These are phyloP conservation scores for Smallanthus sonchifolius DNA, from an alignment of 129 eudicot species.

Conservation along the genomic window DNA sequence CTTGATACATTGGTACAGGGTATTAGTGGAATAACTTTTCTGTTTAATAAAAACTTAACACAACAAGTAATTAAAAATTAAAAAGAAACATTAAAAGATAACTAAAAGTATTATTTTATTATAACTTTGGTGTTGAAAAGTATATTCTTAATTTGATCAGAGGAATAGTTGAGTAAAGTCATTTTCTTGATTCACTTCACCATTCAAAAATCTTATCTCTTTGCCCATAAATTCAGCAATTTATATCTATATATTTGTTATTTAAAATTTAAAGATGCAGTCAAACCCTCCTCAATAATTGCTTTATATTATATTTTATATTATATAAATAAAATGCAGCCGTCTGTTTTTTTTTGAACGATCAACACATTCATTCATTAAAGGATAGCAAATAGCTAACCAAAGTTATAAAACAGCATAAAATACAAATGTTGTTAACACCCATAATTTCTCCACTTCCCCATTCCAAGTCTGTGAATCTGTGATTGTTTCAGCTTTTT, in stretches of 20 bases:
- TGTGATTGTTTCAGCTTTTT: slow-evolving; percentile 7
- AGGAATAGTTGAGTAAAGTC: slow-evolving; percentile 27
- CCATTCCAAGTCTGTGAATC: not conserved
- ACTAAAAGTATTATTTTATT: too few relatives aligned
- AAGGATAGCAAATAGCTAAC: too few relatives aligned
- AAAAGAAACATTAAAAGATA: not conserved
- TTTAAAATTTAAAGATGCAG: not conserved
- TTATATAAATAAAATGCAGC: not conserved
- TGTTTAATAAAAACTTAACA: too few relatives aligned
- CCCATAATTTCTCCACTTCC: too few relatives aligned
- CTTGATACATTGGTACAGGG: too few relatives aligned
- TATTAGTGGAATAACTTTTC: too few relatives aligned
- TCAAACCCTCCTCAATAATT: slow-evolving; percentile 18
- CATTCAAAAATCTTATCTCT: not conserved
- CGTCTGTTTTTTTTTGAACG: too few relatives aligned
- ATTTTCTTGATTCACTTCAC: slow-evolving; percentile 22
- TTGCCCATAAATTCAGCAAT: not conserved
- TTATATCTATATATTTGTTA: not conserved
- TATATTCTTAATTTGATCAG: slow-evolving; percentile 1
- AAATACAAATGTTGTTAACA: too few relatives aligned
- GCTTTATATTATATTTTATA: not conserved
- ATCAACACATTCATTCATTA: too few relatives aligned
- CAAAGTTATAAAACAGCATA: too few relatives aligned
- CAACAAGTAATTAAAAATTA: too few relatives aligned
- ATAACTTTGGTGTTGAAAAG: too few relatives aligned